These are phyloP conservation scores for Trifolium fragiferum DNA, from an alignment of 306 rosid species.

Conservation along the genomic window DNA sequence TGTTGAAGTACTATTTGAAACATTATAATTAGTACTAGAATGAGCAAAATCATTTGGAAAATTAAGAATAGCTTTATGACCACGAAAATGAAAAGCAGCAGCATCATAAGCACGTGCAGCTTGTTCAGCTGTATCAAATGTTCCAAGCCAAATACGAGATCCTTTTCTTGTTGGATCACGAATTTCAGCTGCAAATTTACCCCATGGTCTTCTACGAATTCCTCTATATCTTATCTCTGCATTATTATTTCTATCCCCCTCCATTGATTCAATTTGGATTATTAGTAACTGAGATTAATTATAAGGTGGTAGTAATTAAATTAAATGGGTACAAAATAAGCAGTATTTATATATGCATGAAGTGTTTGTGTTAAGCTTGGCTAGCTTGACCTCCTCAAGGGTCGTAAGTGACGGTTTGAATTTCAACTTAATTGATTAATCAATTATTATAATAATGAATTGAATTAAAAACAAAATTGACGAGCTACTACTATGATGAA, in stretches of 20 bases:
- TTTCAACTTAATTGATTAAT: neutral
- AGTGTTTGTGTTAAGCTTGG: neutral
- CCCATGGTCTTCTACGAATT: constrained; percentile 86
- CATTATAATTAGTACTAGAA: constrained; percentile 12
- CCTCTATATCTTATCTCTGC: constrained; percentile 61
- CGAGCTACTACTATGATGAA: too few species aligned
- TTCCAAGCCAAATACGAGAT: constrained; percentile 82
- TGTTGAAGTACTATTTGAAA: neutral
- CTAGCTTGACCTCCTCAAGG: constrained; percentile 36
- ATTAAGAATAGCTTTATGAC: constrained; percentile 79
- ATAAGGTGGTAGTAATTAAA: neutral
- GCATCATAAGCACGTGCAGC: constrained; percentile 91
- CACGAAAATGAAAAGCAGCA: constrained; percentile 81
- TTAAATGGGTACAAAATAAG: neutral
- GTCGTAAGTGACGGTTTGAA: constrained; percentile 54
- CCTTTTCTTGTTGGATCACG: constrained; percentile 88
- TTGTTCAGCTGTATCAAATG: constrained; percentile 74
- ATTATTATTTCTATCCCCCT: constrained; percentile 38
- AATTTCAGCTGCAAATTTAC: constrained; percentile 87
- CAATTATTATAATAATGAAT: neutral
- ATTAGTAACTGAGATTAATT: neutral
- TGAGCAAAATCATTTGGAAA: constrained; percentile 68
- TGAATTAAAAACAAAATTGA: neutral
- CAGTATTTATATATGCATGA: neutral
- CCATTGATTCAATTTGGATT: constrained; percentile 42